Percentiles rank a stretch among this genome's conserved stretches.
phyloP scores from a whole-genome alignment of 768 basidiomycete genomes.

The Boletus vinaceobasis region DNA sequence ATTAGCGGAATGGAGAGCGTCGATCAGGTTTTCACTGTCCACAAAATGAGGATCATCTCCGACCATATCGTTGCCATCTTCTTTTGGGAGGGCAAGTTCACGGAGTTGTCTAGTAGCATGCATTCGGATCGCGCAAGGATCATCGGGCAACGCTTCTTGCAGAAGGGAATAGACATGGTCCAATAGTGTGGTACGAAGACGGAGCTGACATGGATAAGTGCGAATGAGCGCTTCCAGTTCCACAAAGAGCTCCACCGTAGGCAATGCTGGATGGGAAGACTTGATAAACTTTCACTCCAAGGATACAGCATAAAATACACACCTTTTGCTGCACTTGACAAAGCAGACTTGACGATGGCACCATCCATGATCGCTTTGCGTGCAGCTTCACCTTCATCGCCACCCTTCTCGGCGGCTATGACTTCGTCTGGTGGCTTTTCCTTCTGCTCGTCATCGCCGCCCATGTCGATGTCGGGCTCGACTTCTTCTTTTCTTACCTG shows the following conservation, averaged over 20 bases:
- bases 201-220: constrained; percentile 39
- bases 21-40: constrained; percentile 24
- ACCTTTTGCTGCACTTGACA: constrained; percentile 74
- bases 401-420: constrained; percentile 35
- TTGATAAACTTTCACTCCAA: constrained; percentile 9
- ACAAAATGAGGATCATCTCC: constrained; percentile 3
- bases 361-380: constrained; percentile 71
- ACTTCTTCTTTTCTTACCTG: constrained; percentile 19
- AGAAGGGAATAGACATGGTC: constrained; percentile 44
- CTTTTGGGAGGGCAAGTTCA: constrained; percentile 27
- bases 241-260: constrained; percentile 39
- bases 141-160: constrained; percentile 32
- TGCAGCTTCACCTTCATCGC: constrained; percentile 51
- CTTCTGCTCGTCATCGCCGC: constrained; percentile 8
- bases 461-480: constrained; percentile 26
- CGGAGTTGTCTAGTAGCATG: constrained; percentile 37
- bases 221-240: constrained; percentile 42
- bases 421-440: constrained; percentile 26
- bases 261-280: constrained; percentile 33
- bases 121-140: constrained; percentile 38
- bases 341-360: constrained; percentile 75
- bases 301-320: constrained; percentile 20
- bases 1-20: constrained; percentile 31
- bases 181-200: constrained; percentile 40
- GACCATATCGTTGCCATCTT: constrained; percentile 1